Conservation (phyloP, 1,284 basidiomycete genomes). For the Irpex sp. region DNA sequence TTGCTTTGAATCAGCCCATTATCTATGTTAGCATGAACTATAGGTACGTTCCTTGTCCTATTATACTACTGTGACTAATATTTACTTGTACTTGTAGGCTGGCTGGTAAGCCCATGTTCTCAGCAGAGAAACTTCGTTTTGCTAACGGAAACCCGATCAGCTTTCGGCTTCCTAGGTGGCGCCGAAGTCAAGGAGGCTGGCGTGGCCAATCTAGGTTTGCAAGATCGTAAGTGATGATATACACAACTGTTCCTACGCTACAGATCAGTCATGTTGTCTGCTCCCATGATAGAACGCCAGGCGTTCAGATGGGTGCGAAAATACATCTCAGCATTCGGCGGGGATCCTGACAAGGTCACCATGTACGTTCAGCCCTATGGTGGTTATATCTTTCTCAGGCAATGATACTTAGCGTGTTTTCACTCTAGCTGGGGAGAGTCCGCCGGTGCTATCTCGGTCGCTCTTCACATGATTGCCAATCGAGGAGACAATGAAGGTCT, state of each 20-base stretch:
- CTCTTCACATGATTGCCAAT: conserved; percentile 26
- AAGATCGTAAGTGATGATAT: conserved; percentile 25
- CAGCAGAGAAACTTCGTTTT: not conserved
- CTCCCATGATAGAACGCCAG: conserved; percentile 15
- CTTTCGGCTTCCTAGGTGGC: conserved; percentile 33
- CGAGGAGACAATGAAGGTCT: conserved; percentile 25
- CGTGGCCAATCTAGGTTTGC: conserved; percentile 35
- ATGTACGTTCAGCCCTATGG: conserved; percentile 18
- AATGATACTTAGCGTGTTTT: not conserved
- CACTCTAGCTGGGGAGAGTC: conserved; percentile 34
- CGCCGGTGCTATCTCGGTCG: conserved; percentile 33
- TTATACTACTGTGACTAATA: not conserved
- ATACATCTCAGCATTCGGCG: conserved; percentile 39
- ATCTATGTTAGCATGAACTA: conserved; percentile 27
- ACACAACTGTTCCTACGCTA: too few relatives aligned
- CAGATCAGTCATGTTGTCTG: too few relatives aligned
- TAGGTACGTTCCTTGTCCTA: conserved; percentile 9
- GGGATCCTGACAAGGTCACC: conserved; percentile 30
- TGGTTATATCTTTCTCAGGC: not conserved
- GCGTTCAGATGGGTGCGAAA: conserved; percentile 39
- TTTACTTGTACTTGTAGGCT: not conserved
- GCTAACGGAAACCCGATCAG: conserved; percentile 3
- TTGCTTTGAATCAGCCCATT: conserved; percentile 25
- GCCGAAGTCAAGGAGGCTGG: conserved; percentile 32
- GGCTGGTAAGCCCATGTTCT: not conserved